Evolutionary conservation across 1,284 basidiomycete species (phyloP).

Genomic region (Ustilago bromivora): DNA sequence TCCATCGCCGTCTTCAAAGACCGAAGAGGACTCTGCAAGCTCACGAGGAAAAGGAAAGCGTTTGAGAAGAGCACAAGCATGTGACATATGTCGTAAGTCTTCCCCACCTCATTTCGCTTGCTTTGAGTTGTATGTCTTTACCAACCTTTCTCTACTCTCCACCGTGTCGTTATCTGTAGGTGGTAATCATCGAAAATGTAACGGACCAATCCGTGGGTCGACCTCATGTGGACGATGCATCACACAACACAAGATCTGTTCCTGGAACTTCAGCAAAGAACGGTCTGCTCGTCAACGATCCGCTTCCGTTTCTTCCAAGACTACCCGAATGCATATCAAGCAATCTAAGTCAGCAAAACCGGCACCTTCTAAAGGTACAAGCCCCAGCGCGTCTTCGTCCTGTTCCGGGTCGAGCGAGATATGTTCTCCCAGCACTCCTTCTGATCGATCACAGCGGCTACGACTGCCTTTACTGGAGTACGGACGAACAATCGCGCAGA

Average conservation of each 20-base stretch:
- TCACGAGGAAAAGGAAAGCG: conserved; percentile 11
- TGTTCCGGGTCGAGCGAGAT: background rate
- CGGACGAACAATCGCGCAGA: background rate
- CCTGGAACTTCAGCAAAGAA: conserved; percentile 18
- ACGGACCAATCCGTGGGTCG: conserved; percentile 21
- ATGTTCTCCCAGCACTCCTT: background rate
- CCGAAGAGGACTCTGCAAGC: background rate
- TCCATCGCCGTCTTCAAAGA: background rate
- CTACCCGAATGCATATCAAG: conserved; percentile 3
- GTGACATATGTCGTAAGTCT: conserved; percentile 42
- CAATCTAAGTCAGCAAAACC: conserved; percentile 8
- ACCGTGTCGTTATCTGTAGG: conserved; percentile 9
- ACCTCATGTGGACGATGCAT: conserved; percentile 21
- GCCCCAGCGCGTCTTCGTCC: background rate
- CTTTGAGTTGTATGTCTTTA: background rate
- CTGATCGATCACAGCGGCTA: background rate
- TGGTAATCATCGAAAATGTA: conserved; percentile 34
- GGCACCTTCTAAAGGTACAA: background rate
- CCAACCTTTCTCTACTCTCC: background rate
- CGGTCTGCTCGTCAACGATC: conserved; percentile 1
- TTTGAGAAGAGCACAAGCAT: conserved; percentile 20
- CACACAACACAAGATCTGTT: conserved; percentile 16
- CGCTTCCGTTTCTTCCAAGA: conserved; percentile 10
- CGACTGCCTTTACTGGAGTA: background rate
- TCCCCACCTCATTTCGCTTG: background rate